Percentiles rank a stretch among this genome's conserved stretches.
phyloP scores from a whole-genome alignment of 2,329 filamentous ascomycete species.

The Phyllosticta citribraziliensis region DNA sequence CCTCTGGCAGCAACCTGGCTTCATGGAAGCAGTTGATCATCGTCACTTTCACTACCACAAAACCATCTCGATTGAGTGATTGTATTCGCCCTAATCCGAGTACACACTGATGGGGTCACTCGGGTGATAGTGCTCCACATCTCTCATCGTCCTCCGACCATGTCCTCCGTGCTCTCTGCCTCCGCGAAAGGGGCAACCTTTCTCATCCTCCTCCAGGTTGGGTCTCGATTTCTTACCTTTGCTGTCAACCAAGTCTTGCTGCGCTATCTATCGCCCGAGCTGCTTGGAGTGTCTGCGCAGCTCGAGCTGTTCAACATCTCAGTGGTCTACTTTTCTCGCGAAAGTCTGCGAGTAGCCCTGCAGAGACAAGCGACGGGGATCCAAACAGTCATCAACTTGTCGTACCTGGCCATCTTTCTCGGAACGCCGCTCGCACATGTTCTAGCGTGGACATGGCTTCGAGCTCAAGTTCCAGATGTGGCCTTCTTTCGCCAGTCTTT shows the following conservation, averaged over 20 bases:
- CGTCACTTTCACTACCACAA: not conserved
- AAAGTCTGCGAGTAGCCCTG: conserved; percentile 82
- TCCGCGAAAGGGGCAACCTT: conserved; percentile 67
- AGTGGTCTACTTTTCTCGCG: conserved; percentile 87
- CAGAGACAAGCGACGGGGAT: conserved; percentile 57
- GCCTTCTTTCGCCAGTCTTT: conserved; percentile 55
- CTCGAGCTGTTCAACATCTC: conserved; percentile 89
- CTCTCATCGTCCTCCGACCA: not conserved
- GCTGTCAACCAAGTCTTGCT: conserved; percentile 83
- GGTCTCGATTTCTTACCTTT: conserved; percentile 83
- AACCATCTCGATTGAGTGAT: not conserved
- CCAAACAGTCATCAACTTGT: conserved; percentile 80
- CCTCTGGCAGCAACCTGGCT: too few relatives aligned
- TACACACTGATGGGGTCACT: not conserved
- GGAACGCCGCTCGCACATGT: conserved; percentile 55
- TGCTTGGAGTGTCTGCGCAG: conserved; percentile 79
- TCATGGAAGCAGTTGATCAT: too few relatives aligned
- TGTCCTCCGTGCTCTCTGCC: conserved; percentile 25
- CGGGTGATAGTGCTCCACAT: conserved; percentile 12
- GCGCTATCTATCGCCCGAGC: conserved; percentile 73
- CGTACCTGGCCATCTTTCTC: conserved; percentile 65
- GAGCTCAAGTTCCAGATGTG: conserved; percentile 41
- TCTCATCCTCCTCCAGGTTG: conserved; percentile 78
- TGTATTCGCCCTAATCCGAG: not conserved
- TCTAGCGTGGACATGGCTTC: conserved; percentile 60